Evolutionary conservation across 2,329 filamentous ascomycete species (phyloP).

Genomic region (Fusarium sacchari): DNA sequence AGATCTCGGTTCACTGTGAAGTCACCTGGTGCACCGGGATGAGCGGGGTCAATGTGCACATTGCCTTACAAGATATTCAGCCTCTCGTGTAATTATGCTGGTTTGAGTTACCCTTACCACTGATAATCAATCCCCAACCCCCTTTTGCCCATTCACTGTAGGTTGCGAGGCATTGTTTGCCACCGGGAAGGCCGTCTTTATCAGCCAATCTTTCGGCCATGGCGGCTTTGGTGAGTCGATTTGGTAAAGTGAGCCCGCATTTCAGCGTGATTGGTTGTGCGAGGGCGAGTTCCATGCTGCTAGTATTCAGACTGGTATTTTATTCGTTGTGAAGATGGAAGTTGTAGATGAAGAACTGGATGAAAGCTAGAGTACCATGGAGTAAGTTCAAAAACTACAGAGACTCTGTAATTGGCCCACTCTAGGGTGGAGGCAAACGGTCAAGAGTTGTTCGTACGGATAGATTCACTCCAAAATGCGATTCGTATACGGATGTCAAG

Average conservation of each 20-base stretch:
- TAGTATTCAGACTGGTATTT: no score
- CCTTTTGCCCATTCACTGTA: background rate
- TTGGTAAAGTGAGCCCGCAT: background rate
- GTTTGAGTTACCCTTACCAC: background rate
- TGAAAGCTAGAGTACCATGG: accelerated
- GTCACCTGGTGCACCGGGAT: background rate
- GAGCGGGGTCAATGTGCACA: background rate
- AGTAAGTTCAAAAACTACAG: no score
- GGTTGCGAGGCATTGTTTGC: background rate
- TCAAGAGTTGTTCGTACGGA: no score
- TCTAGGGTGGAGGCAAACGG: accelerated
- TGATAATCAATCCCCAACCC: background rate
- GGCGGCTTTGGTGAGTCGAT: background rate
- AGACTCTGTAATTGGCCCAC: no score
- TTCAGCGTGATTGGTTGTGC: background rate
- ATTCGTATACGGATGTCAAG: background rate
- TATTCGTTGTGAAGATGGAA: background rate
- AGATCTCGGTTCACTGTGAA: background rate
- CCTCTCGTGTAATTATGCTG: no score
- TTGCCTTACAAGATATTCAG: no score
- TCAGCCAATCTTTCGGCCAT: background rate
- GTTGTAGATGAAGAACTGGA: no score
- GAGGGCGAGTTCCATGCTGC: background rate
- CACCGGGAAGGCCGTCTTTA: background rate
- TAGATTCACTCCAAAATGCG: background rate